phyloP scores from a whole-genome alignment of 768 basidiomycete genomes.

The Calocybe cyanea region DNA sequence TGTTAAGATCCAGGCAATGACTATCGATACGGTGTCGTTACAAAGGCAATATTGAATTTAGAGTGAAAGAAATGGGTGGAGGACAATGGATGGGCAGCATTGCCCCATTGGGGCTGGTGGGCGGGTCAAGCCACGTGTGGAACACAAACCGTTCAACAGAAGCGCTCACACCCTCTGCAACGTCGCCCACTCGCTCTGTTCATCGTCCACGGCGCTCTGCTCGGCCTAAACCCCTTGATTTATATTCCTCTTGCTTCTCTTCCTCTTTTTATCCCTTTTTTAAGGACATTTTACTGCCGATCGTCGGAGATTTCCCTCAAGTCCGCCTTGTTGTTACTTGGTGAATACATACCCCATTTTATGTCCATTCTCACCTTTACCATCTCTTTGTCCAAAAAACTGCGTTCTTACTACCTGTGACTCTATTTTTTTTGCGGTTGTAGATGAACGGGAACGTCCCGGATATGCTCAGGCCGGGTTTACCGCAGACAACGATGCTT shows the following conservation, averaged over 20 bases:
- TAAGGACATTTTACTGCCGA: slow-evolving; percentile 10
- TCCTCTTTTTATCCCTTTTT: slow-evolving; percentile 11
- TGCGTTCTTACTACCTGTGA: slow-evolving; percentile 13
- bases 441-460: slow-evolving; percentile 46
- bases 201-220: slow-evolving; percentile 17
- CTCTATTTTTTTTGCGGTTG: slow-evolving; percentile 1
- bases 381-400: slow-evolving; percentile 11
- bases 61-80: not conserved
- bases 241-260: slow-evolving; percentile 11
- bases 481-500: slow-evolving; percentile 34
- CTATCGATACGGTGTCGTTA: no score
- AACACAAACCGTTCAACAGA: slow-evolving; percentile 25
- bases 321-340: slow-evolving; percentile 14
- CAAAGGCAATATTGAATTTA: not conserved
- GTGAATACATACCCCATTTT: slow-evolving; percentile 18
- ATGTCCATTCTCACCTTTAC: slow-evolving; percentile 7
- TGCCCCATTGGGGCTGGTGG: slow-evolving; percentile 16
- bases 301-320: slow-evolving; percentile 20
- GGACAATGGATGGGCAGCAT: not conserved
- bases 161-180: slow-evolving; percentile 20
- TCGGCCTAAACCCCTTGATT: slow-evolving; percentile 11
- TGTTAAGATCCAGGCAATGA: no score
- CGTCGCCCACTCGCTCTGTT: slow-evolving; percentile 16
- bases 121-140: slow-evolving; percentile 35
- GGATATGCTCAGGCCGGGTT: slow-evolving; percentile 46